Base-by-base conservation (phyloP, 768 basidiomycete species). In the Phlebiopsis gigantea region DNA sequence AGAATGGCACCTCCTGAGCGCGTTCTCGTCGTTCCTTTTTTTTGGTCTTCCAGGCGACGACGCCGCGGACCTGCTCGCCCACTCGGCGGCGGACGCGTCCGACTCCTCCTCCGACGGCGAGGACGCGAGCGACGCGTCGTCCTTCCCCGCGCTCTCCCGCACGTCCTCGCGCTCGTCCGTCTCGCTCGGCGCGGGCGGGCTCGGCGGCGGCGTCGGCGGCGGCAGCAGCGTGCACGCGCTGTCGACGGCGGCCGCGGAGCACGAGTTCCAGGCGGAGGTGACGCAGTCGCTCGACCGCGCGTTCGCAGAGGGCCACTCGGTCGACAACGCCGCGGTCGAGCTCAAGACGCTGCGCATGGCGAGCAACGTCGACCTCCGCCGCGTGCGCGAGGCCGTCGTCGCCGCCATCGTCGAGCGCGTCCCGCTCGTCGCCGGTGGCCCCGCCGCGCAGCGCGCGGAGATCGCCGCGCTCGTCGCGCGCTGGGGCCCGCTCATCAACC, bases 331-430 rank as follows among this genome's bases (percentile, higher is more conserved):
- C 1, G 79, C 90, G 0, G 88, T 98, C 59, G 96, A 98, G 68
- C 79, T 98, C 58, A 93, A 96, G 74, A 97, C 96, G 44, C 80
- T 99, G 45, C 89, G 95, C 48, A 96, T 98, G 92, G 93, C 93
- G 31, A 90, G 88, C 65, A 98, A 98, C 65, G 96, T 98, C 25
- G 82, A 90, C 10, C 78, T 97, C 19, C 80, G 79, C n/a, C 78
- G 84, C 50, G 94, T 97, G 15, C 79, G 90, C 51, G 88, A 94
- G 2, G 89, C 88, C 15, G 91, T 98, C n/a, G 78, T 98, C 34
- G 79, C 79, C n/a, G 89, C 84, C 39, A 78, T 98, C 57, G 84
- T 96, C 55, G 83, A 84, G 57, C 80, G 80, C 57, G 85, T 94
- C 46, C 75, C 74, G 48, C 71, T 92, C 42, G 76, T 84, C 1